Conservation (phyloP, 768 basidiomycete species). For the Lactarius tabidus region DNA sequence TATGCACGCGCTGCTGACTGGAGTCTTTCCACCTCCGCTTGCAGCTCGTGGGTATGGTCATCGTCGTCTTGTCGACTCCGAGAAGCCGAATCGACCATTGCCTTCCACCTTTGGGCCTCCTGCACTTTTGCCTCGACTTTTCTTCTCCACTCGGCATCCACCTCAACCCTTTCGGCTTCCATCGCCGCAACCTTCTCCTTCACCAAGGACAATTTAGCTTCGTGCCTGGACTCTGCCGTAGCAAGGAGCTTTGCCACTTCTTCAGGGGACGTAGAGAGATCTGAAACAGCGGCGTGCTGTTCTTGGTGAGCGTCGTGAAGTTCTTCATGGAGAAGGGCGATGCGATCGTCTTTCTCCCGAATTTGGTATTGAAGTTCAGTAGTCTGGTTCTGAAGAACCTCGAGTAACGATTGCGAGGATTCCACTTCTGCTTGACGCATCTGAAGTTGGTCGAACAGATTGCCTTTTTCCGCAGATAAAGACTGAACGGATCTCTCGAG, state of each 20-base stretch:
- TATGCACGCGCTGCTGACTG: constrained; percentile 46
- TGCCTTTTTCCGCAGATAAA: constrained; percentile 69
- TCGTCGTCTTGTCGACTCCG: constrained; percentile 60
- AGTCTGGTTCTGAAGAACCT: constrained; percentile 70
- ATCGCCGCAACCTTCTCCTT: constrained; percentile 53
- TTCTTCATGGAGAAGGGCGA: constrained; percentile 68
- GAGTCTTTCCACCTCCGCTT: constrained; percentile 51
- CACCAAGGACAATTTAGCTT: constrained; percentile 69
- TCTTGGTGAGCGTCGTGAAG: constrained; percentile 59
- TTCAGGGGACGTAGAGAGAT: constrained; percentile 49
- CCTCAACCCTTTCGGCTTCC: constrained; percentile 83
- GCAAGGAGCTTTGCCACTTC: constrained; percentile 71
- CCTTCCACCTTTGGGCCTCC: constrained; percentile 72
- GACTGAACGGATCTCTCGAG: constrained; percentile 70
- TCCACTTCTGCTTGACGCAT: constrained; percentile 87
- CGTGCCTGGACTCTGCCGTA: constrained; percentile 72
- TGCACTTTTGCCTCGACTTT: constrained; percentile 74
- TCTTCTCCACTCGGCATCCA: constrained; percentile 84
- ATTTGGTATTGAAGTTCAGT: constrained; percentile 86
- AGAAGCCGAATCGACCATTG: constrained; percentile 50
- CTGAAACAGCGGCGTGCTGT: constrained; percentile 43
- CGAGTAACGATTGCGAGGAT: constrained; percentile 70
- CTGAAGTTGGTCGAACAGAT: constrained; percentile 83
- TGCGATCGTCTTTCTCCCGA: constrained; percentile 71
- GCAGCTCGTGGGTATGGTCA: constrained; percentile 45